Evolutionary conservation across 768 basidiomycete genomes (phyloP).

Genomic region (Sporobolomyces phaffii): DNA sequence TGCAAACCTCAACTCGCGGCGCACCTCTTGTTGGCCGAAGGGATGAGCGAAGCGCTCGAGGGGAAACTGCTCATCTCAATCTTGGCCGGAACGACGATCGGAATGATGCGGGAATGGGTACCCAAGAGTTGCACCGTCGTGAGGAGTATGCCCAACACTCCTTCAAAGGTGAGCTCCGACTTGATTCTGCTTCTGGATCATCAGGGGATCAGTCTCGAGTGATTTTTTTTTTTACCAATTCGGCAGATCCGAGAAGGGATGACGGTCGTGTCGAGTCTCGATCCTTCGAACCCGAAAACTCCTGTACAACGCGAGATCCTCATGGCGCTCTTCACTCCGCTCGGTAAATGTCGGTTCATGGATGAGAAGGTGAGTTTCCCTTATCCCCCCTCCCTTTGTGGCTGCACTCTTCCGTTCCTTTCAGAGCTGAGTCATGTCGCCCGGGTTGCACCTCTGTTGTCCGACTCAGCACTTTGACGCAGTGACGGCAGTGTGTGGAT

Average conservation of each 20-base stretch:
- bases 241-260: slow-evolving; percentile 93
- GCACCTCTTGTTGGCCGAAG: slow-evolving; percentile 63
- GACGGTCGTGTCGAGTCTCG: slow-evolving; percentile 81
- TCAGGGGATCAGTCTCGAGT: background rate
- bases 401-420: no score
- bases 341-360: slow-evolving; percentile 88
- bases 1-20: slow-evolving; percentile 89
- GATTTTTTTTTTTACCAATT: no score
- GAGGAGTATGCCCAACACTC: slow-evolving; percentile 97
- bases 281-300: slow-evolving; percentile 50
- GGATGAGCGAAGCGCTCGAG: slow-evolving; percentile 73
- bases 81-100: slow-evolving; percentile 88
- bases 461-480: slow-evolving; percentile 78
- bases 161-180: slow-evolving; percentile 65
- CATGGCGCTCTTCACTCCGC: slow-evolving; percentile 90
- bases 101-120: slow-evolving; percentile 71
- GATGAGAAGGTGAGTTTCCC: slow-evolving; percentile 64
- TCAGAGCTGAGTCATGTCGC: no score
- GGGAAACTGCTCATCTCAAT: slow-evolving; percentile 94
- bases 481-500: slow-evolving; percentile 90
- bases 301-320: slow-evolving; percentile 67
- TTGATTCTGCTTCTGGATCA: background rate
- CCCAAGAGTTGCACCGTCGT: slow-evolving; percentile 72
- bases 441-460: no score
- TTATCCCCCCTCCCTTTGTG: no score